These are phyloP conservation scores for Trichosanthes cucumerina DNA, from an alignment of 306 rosid genomes.

Conservation along the genomic window DNA sequence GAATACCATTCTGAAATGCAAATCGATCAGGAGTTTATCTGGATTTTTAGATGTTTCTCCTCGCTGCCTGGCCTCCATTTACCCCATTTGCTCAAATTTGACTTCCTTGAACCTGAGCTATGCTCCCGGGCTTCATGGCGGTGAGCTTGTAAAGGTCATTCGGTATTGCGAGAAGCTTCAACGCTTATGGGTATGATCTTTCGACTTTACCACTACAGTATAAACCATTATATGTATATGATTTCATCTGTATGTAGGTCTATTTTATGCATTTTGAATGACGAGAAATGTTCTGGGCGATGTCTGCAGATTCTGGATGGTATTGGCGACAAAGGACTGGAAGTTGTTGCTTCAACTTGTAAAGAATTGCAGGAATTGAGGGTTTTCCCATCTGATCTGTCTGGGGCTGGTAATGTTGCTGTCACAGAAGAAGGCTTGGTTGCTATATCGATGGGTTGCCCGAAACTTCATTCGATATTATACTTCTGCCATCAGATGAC, in stretches of 20 bases:
- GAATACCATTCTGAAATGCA: conserved; percentile 40
- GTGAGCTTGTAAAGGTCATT: conserved; percentile 44
- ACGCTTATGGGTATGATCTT: conserved; percentile 65
- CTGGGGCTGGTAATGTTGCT: conserved; percentile 39
- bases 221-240: background rate
- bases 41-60: conserved; percentile 80
- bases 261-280: background rate
- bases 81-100: conserved; percentile 53
- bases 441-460: conserved; percentile 74
- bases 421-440: conserved; percentile 83
- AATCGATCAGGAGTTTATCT: conserved; percentile 64
- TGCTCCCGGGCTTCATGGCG: conserved; percentile 62
- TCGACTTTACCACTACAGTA: background rate
- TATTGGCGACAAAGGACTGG: conserved; percentile 78
- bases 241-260: background rate
- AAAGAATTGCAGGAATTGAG: conserved; percentile 80
- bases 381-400: conserved; percentile 68
- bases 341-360: conserved; percentile 59
- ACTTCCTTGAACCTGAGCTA: conserved; percentile 80
- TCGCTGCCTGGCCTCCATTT: conserved; percentile 47
- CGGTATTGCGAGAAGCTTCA: conserved; percentile 52
- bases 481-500: conserved; percentile 95
- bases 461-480: conserved; percentile 70
- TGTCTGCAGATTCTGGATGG: conserved; percentile 61
- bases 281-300: background rate